phyloP scores from a whole-genome alignment of 2,329 filamentous ascomycete genomes.

The Colletotrichum phormii region DNA sequence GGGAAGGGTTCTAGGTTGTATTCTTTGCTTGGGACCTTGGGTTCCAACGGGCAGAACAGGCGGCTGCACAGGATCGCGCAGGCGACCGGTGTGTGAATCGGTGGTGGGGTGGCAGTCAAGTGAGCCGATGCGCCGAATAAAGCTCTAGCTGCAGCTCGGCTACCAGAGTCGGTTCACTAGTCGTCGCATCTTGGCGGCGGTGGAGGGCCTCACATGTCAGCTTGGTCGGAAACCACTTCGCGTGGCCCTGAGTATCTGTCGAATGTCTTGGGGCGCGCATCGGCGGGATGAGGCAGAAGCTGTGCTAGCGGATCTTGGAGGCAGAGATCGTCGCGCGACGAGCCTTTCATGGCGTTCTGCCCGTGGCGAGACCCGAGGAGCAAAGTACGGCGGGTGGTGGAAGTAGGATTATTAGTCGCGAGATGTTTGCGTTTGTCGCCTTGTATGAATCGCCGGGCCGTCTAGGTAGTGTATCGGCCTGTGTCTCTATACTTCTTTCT shows the following conservation, averaged over 20 bases:
- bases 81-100: neutral
- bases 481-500: neutral
- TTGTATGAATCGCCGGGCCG: neutral
- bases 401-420: neutral
- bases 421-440: neutral
- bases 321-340: neutral
- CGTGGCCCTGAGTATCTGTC: neutral
- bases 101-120: neutral
- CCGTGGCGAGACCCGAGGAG: neutral
- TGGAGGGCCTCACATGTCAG: conserved; percentile 19
- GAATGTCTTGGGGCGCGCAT: neutral
- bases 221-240: neutral
- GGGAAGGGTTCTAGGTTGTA: neutral
- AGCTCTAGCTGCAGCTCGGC: conserved; percentile 17
- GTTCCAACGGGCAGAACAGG: neutral
- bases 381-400: neutral
- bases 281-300: neutral
- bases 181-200: conserved; percentile 2
- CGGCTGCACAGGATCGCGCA: neutral
- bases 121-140: conserved; percentile 8
- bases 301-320: neutral
- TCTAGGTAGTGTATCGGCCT: neutral
- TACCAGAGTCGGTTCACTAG: conserved; percentile 5
- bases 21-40: neutral
- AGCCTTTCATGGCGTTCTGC: neutral